phyloP scores from a whole-genome alignment of 768 basidiomycete species.

The Paxillus rubicundulus region DNA sequence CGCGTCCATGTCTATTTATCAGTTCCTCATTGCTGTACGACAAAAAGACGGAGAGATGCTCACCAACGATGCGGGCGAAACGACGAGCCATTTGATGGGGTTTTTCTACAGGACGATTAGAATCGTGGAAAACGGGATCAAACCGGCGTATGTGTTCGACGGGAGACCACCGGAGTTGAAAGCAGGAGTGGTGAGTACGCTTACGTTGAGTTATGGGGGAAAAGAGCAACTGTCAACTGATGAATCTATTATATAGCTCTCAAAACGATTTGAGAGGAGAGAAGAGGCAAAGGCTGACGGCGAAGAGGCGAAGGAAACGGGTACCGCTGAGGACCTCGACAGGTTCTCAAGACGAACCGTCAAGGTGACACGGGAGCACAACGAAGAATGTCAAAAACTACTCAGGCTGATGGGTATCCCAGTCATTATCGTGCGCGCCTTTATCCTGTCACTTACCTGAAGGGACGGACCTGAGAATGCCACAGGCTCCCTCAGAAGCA shows the following conservation, averaged over 20 bases:
- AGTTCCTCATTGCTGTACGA: constrained; percentile 96
- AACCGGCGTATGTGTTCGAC: constrained; percentile 97
- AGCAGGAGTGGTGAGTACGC: constrained; percentile 81
- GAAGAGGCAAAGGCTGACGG: constrained; percentile 94
- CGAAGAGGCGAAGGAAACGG: constrained; percentile 95
- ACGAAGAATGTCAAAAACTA: constrained; percentile 88
- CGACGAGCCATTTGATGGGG: constrained; percentile 98
- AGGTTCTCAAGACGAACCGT: constrained; percentile 87
- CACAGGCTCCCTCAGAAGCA: constrained; percentile 94
- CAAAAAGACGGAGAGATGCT: constrained; percentile 96
- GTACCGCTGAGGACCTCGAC: constrained; percentile 91
- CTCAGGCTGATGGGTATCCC: constrained; percentile 97
- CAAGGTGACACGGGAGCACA: constrained; percentile 93
- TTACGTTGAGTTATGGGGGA: neutral
- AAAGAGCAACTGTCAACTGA: neutral
- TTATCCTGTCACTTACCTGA: neutral
- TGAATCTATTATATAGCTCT: constrained; percentile 54
- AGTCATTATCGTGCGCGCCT: constrained; percentile 71
- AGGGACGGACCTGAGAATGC: neutral
- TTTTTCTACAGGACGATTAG: constrained; percentile 97
- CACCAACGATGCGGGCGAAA: constrained; percentile 96
- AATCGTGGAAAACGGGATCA: constrained; percentile 98
- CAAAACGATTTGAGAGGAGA: constrained; percentile 88
- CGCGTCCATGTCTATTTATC: constrained; percentile 96
- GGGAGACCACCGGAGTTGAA: constrained; percentile 98